Evolutionary conservation across 495 filamentous ascomycete genomes (phyloP), one percentile per base, ranked within the genome.

Genomic region (Lasiosphaeriaceae sp.): DNA sequence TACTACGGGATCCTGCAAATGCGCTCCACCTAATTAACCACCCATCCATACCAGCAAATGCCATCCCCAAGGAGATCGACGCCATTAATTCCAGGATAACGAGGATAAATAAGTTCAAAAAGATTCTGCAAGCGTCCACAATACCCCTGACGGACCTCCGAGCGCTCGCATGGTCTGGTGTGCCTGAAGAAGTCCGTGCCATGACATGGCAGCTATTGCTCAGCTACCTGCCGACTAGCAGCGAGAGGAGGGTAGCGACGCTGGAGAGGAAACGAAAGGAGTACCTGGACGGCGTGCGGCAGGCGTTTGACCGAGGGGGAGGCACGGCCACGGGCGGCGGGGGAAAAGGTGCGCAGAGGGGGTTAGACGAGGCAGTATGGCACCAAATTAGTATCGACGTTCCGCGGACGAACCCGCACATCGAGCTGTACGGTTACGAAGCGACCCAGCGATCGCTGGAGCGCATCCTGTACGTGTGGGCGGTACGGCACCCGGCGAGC

Each of bases 381-480:
- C 94, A 98, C 70, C 94, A 98, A 63, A 97, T 98, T 69, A 96
- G 90, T 62, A 98, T 98, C 65, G 94, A 98, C 69, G 95, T 98
- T 20, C 94, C 94, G 8, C 88, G 94, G 44, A 98, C 94, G 11
- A 97, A 95, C 68, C 94, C 94, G 22, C 95, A 97, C 74, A 85
- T 98, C 46, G 86, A 91, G 58, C 80, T 98, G 0, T 98, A 98
- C 69, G 81, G 89, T 54, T 98, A 96, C 69, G 95, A 97, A 71
- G 92, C 93, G 17, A 97, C 94, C 0, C 94, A 98, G 62, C 83
- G 91, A 39, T 96, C 90, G 8, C 72, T 98, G 22, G 94, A 97
- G 69, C 83, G 93, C 29, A 97, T 98, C 54, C 78, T 98, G 14
- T 98, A 97, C 69, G 85, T 98, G 11, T 98, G 94, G 94, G 94